Conservation (phyloP, 768 basidiomycete genomes). For the Psilocybe subaeruginosa region DNA sequence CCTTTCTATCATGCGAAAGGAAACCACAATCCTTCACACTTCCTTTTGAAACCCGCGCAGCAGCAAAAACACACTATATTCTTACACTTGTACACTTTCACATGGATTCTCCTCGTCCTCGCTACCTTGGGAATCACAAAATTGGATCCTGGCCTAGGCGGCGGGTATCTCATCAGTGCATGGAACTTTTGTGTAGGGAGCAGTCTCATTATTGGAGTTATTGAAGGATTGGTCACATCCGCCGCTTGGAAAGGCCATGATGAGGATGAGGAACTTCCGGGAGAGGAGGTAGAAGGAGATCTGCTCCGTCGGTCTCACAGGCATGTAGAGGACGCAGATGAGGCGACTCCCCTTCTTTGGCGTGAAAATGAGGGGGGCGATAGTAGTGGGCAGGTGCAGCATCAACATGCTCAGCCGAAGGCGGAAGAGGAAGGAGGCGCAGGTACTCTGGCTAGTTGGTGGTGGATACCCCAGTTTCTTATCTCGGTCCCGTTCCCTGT, state of each 20-base stretch:
- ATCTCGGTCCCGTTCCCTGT: slow-evolving; percentile 30
- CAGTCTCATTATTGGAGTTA: slow-evolving; percentile 38
- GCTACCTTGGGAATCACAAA: slow-evolving; percentile 48
- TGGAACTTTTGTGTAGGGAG: slow-evolving; percentile 53
- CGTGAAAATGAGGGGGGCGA: slow-evolving; percentile 4
- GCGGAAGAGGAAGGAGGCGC: slow-evolving; percentile 20
- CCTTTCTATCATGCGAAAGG: slow-evolving; percentile 30
- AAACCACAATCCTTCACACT: slow-evolving; percentile 29
- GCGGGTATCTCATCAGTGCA: slow-evolving; percentile 57
- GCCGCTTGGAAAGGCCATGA: slow-evolving; percentile 6
- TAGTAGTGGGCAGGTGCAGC: not conserved
- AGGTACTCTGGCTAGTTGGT: slow-evolving; percentile 20
- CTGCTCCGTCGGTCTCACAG: slow-evolving; percentile 8
- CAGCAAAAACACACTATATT: slow-evolving; percentile 55
- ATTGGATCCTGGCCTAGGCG: slow-evolving; percentile 40
- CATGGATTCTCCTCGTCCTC: slow-evolving; percentile 59
- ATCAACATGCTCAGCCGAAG: not conserved
- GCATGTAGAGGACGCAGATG: slow-evolving; percentile 16
- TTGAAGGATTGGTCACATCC: slow-evolving; percentile 33
- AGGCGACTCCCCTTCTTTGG: slow-evolving; percentile 25
- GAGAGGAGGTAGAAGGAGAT: slow-evolving; percentile 14
- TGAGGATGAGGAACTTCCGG: slow-evolving; percentile 20
- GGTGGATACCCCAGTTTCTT: slow-evolving; percentile 34
- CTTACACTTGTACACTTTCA: slow-evolving; percentile 57
- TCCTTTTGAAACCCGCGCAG: slow-evolving; percentile 31